Conservation (phyloP, 2,329 filamentous ascomycete species). For the Aphanoascus verrucosus region DNA sequence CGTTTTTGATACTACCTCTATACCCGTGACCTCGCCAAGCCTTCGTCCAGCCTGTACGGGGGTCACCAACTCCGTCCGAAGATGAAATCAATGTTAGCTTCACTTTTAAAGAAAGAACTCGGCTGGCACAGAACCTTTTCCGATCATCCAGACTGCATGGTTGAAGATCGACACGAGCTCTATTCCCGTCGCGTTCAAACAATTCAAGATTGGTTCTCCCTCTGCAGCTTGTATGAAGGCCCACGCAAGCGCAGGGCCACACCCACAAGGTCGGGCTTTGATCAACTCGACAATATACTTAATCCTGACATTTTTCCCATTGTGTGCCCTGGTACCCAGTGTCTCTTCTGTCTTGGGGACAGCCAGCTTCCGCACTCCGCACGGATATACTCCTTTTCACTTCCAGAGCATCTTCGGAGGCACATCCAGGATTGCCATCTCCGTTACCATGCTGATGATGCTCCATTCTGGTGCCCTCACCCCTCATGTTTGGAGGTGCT, state of each 20-base stretch:
- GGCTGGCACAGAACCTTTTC: constrained; percentile 7
- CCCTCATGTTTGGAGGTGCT: neutral
- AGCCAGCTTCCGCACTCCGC: neutral
- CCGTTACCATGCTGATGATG: neutral
- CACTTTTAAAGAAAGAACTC: neutral
- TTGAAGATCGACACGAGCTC: neutral
- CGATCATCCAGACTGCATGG: constrained; percentile 1
- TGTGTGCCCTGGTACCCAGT: neutral
- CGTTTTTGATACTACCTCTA: too few relatives aligned
- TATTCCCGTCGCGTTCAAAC: constrained; percentile 3
- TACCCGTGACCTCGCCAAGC: too few relatives aligned
- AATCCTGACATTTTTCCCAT: neutral
- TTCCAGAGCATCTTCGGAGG: constrained; percentile 4
- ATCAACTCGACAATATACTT: neutral
- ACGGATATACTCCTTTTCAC: constrained; percentile 6
- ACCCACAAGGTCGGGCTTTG: neutral
- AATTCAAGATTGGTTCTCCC: constrained; percentile 5
- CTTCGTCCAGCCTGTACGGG: too few relatives aligned
- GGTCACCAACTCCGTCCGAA: neutral
- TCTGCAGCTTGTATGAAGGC: constrained; percentile 4
- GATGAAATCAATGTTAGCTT: neutral
- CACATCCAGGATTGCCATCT: constrained; percentile 9
- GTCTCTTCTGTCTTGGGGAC: neutral
- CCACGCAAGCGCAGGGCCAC: neutral
- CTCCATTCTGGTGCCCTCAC: constrained; percentile 5